Evolutionary conservation across 306 rosid species (phyloP), one percentile per base, ranked within the genome.

Genomic region (Betula pendula): DNA sequence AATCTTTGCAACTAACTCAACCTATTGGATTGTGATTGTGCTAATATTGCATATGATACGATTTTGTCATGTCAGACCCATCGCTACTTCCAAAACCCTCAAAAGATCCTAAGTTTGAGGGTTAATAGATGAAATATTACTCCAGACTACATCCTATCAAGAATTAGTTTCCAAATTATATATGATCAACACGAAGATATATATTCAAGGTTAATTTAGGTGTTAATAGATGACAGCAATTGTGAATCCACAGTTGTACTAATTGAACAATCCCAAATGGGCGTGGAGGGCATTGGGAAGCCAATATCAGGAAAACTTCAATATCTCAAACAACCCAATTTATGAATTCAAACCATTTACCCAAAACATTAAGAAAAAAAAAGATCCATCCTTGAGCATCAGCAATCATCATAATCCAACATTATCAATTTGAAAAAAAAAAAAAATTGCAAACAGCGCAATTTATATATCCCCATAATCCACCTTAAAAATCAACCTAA

Each of bases 111-210:
- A 35, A 27, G 14, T 51, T 14, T 42, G 33, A 24, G 25, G 33
- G 40, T 5, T 11, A 38, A 65, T 8, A 42, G 17, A 29, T 65
- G 38, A 40, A 24, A 24, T 25, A 29, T 49, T 50, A 42, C 31
- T 60, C 17, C 48, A 40, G 42, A 78, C 1, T 49, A 71, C 62
- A 78, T 78, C 55, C 66, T 49, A 42, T 53, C 43, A 12, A 25
- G 31, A 13, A 71, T 31, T 73, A 60, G 51, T 71, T 45, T 62
- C 65, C 70, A 60, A 22, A 5, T n/a, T 19, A 49, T 48, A 50
- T 35, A 50, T 48, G 24, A 63, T 13, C 44, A 42, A 42, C 66
- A 14, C 58, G 14, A n/a, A 49, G 17, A 29, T 12, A 22, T 33
- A 44, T 71, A 22, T 59, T 13, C 56, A 51, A 25, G 19, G 40